Conservation (phyloP, 345 rosid genomes). For the Eutrema heterophyllum region DNA sequence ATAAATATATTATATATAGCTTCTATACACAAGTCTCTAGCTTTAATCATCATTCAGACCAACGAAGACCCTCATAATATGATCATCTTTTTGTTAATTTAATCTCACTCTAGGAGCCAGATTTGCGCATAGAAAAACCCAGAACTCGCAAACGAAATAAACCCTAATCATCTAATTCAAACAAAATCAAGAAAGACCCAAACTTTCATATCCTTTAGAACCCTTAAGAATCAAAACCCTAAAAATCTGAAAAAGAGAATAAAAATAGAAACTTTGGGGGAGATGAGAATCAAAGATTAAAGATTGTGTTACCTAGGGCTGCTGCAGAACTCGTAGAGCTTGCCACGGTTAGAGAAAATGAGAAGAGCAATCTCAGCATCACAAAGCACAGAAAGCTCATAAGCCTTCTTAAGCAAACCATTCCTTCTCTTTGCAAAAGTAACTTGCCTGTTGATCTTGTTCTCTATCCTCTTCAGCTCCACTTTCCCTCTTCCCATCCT, state of each 20-base stretch:
- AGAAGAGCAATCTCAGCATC: constrained; percentile 50
- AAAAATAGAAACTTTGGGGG: neutral
- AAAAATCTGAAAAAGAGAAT: neutral
- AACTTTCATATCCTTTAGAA: neutral
- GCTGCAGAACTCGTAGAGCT: constrained; percentile 63
- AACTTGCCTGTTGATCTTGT: constrained; percentile 51
- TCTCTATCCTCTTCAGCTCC: constrained; percentile 62
- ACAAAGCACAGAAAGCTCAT: constrained; percentile 38
- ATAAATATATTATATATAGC: neutral
- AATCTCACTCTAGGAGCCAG: constrained; percentile 10
- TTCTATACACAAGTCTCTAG: constrained; percentile 14
- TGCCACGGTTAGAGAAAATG: constrained; percentile 64
- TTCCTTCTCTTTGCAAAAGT: constrained; percentile 38
- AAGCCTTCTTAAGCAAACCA: constrained; percentile 37
- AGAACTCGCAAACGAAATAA: neutral
- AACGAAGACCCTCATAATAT: neutral
- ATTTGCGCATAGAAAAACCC: neutral
- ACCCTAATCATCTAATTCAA: constrained; percentile 8
- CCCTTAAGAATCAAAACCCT: constrained; percentile 7
- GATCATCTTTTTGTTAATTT: neutral
- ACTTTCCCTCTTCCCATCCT: constrained; percentile 60
- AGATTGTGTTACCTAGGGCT: constrained; percentile 37
- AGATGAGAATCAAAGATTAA: neutral
- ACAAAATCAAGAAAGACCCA: constrained; percentile 11
- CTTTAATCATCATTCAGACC: constrained; percentile 21